Conservation (phyloP, 2,329 filamentous ascomycete genomes). For the Ploettnerulaceae sp. region DNA sequence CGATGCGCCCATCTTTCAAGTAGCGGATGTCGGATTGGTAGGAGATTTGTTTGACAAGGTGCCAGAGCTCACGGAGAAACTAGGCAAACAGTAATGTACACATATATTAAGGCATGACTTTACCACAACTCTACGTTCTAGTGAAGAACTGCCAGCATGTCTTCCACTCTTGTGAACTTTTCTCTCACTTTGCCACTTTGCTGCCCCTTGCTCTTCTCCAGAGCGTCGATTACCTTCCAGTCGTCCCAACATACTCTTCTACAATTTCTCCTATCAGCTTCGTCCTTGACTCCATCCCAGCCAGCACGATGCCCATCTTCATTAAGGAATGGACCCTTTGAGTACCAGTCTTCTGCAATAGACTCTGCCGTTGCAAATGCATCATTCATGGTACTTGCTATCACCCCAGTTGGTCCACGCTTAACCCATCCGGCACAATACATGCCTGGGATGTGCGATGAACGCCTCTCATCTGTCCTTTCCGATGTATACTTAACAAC, state of each 20-base stretch:
- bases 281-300: slow-evolving; percentile 70
- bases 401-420: slow-evolving; percentile 88
- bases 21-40: slow-evolving; percentile 92
- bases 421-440: slow-evolving; percentile 98
- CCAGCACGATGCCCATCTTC: slow-evolving; percentile 47
- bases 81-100: slow-evolving; percentile 50
- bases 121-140: slow-evolving; percentile 30
- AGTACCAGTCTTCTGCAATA: slow-evolving; percentile 71
- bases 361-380: slow-evolving; percentile 85
- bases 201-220: slow-evolving; percentile 64
- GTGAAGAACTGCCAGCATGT: slow-evolving; percentile 52
- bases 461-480: slow-evolving; percentile 5
- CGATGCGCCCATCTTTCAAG: slow-evolving; percentile 96
- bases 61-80: slow-evolving; percentile 91
- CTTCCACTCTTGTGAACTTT: slow-evolving; percentile 53
- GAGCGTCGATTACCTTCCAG: slow-evolving; percentile 80
- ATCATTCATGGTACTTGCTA: slow-evolving; percentile 92
- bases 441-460: slow-evolving; percentile 54
- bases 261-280: slow-evolving; percentile 51
- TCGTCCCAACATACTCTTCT: slow-evolving; percentile 73
- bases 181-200: slow-evolving; percentile 71
- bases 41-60: slow-evolving; percentile 95
- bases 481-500: slow-evolving; percentile 41
- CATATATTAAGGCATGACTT: slow-evolving; percentile 17
- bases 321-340: slow-evolving; percentile 44